A percentile compares a stretch with the other conserved stretches of the same genome.
Evolutionary conservation across 2,329 filamentous ascomycete genomes (phyloP).

Genomic region (Paraconiothyrium sp.): DNA sequence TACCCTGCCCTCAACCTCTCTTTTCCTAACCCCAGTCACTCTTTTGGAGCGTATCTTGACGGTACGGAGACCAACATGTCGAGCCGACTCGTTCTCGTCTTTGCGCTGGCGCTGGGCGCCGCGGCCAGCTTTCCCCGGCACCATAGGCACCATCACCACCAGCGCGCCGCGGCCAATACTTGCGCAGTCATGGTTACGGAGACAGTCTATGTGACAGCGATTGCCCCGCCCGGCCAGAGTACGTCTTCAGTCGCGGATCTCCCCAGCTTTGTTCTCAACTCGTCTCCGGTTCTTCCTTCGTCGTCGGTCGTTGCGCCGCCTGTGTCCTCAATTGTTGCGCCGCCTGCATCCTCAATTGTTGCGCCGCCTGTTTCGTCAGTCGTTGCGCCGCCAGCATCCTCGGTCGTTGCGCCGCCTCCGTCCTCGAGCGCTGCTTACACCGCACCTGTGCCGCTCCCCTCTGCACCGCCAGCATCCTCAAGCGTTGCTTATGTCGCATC

Average conservation of each 20-base stretch:
- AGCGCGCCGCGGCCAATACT: slow-evolving; percentile 1
- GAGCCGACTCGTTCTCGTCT: not conserved
- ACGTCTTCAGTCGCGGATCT: not conserved
- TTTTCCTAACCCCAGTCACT: slow-evolving; percentile 13
- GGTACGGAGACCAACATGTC: not conserved
- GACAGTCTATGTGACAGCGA: slow-evolving; percentile 20
- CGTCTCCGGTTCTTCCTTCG: not conserved
- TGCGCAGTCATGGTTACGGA: slow-evolving; percentile 24
- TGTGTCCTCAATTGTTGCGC: not conserved
- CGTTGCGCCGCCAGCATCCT: not conserved
- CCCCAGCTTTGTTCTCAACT: not conserved
- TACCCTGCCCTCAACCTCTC: not conserved
- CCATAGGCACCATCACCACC: not conserved
- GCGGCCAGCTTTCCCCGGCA: too few species aligned
- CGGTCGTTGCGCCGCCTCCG: not conserved
- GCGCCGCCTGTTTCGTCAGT: not conserved
- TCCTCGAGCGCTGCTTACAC: not conserved
- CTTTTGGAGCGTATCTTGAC: not conserved
- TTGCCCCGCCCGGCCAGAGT: not conserved
- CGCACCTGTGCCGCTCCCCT: not conserved
- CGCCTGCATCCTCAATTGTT: not conserved
- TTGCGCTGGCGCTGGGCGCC: slow-evolving; percentile 3
- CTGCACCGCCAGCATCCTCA: not conserved
- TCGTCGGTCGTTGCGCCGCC: not conserved
- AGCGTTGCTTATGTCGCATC: not conserved